These are phyloP conservation scores for Alternaria panax DNA, from an alignment of 2,329 filamentous ascomycete species.

Conservation along the genomic window DNA sequence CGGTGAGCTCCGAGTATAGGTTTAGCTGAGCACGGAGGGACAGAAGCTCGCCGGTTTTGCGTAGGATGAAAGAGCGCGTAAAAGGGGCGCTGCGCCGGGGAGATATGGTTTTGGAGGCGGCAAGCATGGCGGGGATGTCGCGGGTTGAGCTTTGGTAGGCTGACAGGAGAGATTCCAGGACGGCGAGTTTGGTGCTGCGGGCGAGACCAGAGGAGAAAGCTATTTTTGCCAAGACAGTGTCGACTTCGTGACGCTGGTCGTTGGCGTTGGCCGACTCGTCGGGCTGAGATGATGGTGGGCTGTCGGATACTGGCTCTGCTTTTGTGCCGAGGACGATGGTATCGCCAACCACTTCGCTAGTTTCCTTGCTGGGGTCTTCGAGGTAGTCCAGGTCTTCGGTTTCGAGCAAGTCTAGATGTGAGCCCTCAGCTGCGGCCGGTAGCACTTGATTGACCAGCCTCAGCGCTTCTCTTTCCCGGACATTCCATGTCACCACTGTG, in stretches of 20 bases:
- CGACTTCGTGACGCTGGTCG: slow-evolving; percentile 53
- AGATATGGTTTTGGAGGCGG: slow-evolving; percentile 64
- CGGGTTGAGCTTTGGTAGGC: slow-evolving; percentile 88
- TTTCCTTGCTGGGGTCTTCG: slow-evolving; percentile 75
- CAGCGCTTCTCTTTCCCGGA: slow-evolving; percentile 75
- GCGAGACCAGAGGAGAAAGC: slow-evolving; percentile 95
- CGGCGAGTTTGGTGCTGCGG: slow-evolving; percentile 89
- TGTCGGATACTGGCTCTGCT: slow-evolving; percentile 31
- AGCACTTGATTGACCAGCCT: slow-evolving; percentile 67
- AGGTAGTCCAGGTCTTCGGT: slow-evolving; percentile 89
- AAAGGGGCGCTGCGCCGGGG: slow-evolving; percentile 52
- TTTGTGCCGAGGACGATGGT: slow-evolving; percentile 88
- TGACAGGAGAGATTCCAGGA: slow-evolving; percentile 82
- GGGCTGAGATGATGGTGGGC: background rate
- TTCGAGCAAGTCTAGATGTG: slow-evolving; percentile 76
- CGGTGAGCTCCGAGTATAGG: slow-evolving; percentile 94
- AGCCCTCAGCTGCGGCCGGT: slow-evolving; percentile 75
- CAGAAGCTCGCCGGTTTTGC: slow-evolving; percentile 91
- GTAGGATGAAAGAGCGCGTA: slow-evolving; percentile 79
- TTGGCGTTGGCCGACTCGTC: slow-evolving; percentile 54
- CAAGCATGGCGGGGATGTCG: slow-evolving; percentile 79
- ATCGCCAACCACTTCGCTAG: slow-evolving; percentile 82
- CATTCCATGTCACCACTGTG: slow-evolving; percentile 89
- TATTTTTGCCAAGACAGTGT: slow-evolving; percentile 85
- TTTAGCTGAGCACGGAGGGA: slow-evolving; percentile 91